Evolutionary conservation across 2,329 filamentous ascomycete genomes (phyloP).

Genomic region (Plenodomus lindquistii): DNA sequence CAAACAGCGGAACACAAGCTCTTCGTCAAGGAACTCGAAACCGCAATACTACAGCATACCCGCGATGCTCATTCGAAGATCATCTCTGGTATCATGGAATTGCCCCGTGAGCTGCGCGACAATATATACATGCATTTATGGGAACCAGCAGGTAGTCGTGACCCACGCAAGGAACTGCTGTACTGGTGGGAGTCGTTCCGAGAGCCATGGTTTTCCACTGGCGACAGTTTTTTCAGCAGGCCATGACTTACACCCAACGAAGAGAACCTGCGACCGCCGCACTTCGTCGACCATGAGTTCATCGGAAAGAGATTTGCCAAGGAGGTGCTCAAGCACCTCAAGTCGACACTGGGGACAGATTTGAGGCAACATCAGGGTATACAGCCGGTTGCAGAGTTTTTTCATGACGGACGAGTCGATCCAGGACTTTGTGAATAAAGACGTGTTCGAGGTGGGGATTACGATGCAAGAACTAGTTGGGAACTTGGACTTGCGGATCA

Average conservation of each 20-base stretch:
- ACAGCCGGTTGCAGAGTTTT: constrained; percentile 3
- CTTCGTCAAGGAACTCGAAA: constrained; percentile 2
- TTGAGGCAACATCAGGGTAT: constrained; percentile 1
- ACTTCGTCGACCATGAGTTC: constrained; percentile 9
- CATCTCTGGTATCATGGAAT: constrained; percentile 1
- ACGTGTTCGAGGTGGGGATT: constrained; percentile 5
- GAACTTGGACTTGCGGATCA: constrained; percentile 9
- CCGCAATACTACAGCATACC: constrained; percentile 1
- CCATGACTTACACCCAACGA: background rate
- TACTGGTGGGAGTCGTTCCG: constrained; percentile 9
- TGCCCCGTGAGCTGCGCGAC: constrained; percentile 11
- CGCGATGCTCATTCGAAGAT: constrained; percentile 3
- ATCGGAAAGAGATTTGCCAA: constrained; percentile 3
- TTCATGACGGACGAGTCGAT: constrained; percentile 1
- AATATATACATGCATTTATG: constrained; percentile 7
- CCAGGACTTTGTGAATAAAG: constrained; percentile 7
- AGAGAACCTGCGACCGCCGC: constrained; percentile 3
- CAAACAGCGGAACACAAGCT: background rate
- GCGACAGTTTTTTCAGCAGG: background rate
- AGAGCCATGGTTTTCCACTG: constrained; percentile 4
- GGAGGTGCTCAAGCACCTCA: constrained; percentile 5
- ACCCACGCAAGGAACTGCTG: constrained; percentile 3
- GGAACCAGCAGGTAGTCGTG: background rate
- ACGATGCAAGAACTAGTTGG: constrained; percentile 6
- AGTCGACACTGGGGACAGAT: constrained; percentile 5